These are phyloP conservation scores for Aspergillus ustus DNA, from an alignment of 2,329 filamentous ascomycete species.

Conservation along the genomic window DNA sequence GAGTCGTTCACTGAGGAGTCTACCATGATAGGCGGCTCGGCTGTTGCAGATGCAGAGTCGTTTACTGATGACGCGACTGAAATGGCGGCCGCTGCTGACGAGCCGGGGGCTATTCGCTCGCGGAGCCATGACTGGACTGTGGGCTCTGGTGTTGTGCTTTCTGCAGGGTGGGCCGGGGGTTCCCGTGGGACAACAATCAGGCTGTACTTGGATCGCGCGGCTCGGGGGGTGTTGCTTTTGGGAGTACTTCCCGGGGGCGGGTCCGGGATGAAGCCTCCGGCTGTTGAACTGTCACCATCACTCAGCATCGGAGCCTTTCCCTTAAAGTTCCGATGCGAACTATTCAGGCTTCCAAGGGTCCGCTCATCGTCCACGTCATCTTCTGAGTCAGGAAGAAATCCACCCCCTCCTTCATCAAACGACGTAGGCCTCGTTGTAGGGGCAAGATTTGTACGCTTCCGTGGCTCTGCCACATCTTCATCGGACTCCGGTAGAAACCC, in stretches of 20 bases:
- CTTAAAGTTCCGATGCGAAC: not conserved
- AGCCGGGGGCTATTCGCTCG: not conserved
- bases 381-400: conserved; percentile 44
- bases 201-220: conserved; percentile 29
- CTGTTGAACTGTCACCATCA: conserved; percentile 15
- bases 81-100: conserved; percentile 31
- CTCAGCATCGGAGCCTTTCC: not conserved
- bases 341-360: not conserved
- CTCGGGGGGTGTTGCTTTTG: not conserved
- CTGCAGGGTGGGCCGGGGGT: not conserved
- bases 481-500: conserved; percentile 46
- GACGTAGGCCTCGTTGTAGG: not conserved
- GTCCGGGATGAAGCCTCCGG: conserved; percentile 28
- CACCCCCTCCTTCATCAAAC: conserved; percentile 34
- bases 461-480: conserved; percentile 18
- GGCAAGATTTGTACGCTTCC: not conserved
- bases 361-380: conserved; percentile 8
- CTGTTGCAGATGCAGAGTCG: conserved; percentile 30
- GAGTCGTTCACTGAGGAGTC: conserved; percentile 32
- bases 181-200: conserved; percentile 36
- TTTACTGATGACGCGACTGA: conserved; percentile 31
- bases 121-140: not conserved
- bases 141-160: not conserved
- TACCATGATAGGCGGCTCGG: conserved; percentile 30
- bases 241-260: not conserved